Evolutionary conservation across 164 flowering plant genomes (phyloP), one percentile per base, ranked within the genome.

Genomic region (Annona cherimola): DNA sequence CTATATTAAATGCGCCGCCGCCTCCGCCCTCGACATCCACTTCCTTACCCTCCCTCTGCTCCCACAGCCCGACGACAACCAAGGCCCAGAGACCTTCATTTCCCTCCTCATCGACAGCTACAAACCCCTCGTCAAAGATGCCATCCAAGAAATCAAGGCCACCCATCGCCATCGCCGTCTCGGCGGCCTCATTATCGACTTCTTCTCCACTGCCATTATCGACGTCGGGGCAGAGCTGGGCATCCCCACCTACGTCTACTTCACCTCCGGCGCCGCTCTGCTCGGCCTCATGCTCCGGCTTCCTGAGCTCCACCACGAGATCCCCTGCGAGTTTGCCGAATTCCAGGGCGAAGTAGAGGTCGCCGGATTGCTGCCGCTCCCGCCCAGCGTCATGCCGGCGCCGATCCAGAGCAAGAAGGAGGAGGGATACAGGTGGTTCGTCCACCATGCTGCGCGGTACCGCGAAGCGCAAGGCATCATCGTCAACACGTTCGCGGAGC

Each of bases 201-300:
- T 74, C n/a, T 50, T 74, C 61, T 16, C 14, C 6, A 74, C 71
- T 3, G 7, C 70, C 61, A 41, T 62, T 39, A 5, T 68, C 46
- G 76, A 74, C 45, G 67, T 63, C 20, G 67, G 61, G 19, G 5
- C 16, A 8, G 61, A 68, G 55, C 67, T 69, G 11, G 68, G 68
- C 62, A 69, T 74, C 68, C 76, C 76, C 2, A 1, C 61, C 11
- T 74, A 74, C 68, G 8, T 74, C 44, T 74, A 42, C 71, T 69
- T 69, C 61, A n/a, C 72, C 2, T 61, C 68, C 19, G 61, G 54
- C 2, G 68, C 72, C 0, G 61, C 18, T 26, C 4, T 45, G 40
- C 61, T 74, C 2, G 39, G 50, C 2, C 68, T 74, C 72, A 68
- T 74, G 72, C 72, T 74, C 67, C 50, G 69, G 16, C 76, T 74